Evolutionary conservation across 2,329 filamentous ascomycete genomes (phyloP).

Genomic region (Pseudopyricularia javanii): DNA sequence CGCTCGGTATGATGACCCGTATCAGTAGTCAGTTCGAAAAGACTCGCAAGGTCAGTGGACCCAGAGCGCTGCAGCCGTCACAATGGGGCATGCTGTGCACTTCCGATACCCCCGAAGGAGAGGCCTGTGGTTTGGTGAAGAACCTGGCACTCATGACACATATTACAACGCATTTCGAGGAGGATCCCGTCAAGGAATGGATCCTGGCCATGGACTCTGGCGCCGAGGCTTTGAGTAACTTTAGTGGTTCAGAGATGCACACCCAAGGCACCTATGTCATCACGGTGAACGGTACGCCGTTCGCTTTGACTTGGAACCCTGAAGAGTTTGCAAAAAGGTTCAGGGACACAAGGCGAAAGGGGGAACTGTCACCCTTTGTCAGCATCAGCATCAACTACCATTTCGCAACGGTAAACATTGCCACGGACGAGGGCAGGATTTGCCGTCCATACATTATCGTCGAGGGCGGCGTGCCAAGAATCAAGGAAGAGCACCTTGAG

Average conservation of each 20-base stretch:
- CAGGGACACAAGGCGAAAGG: constrained; percentile 74
- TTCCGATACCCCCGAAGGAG: constrained; percentile 95
- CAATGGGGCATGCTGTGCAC: constrained; percentile 98
- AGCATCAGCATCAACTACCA: constrained; percentile 94
- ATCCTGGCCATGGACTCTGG: constrained; percentile 80
- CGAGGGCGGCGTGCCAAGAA: constrained; percentile 71
- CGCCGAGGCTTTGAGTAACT: constrained; percentile 60
- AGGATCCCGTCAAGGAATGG: constrained; percentile 76
- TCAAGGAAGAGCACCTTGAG: constrained; percentile 67
- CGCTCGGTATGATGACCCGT: constrained; percentile 98
- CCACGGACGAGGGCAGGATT: constrained; percentile 92
- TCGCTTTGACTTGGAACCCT: constrained; percentile 74
- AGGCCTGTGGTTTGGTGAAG: constrained; percentile 95
- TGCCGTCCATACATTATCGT: constrained; percentile 94
- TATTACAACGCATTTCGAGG: constrained; percentile 93
- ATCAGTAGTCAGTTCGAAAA: constrained; percentile 99
- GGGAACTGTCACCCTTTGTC: constrained; percentile 89
- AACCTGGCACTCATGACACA: constrained; percentile 98
- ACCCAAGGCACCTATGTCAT: constrained; percentile 75
- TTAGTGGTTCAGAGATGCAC: constrained; percentile 74
- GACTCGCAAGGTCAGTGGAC: constrained; percentile 90
- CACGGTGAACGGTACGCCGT: constrained; percentile 89
- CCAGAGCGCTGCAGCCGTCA: constrained; percentile 88
- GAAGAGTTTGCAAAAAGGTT: constrained; percentile 80
- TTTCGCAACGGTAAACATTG: constrained; percentile 83